Evolutionary conservation across 2,329 filamentous ascomycete genomes (phyloP).

Genomic region (Furcasterigmium sp.): DNA sequence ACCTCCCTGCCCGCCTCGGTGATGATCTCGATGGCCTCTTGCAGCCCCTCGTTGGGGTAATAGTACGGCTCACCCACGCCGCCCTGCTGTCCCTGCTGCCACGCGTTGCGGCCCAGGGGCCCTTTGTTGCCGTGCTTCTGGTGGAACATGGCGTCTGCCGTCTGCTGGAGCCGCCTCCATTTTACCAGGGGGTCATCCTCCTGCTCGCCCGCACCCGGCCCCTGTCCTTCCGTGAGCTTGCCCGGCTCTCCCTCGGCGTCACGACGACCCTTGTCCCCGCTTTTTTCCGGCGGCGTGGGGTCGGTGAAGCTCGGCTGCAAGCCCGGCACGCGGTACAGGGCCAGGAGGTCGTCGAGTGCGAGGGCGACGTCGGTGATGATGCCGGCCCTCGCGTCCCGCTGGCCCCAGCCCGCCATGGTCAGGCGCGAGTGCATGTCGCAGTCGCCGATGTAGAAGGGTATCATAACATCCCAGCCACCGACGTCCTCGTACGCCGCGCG

Average conservation of each 20-base stretch:
- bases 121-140: constrained; percentile 33
- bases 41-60: constrained; percentile 39
- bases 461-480: constrained; percentile 51
- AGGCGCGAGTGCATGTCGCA: constrained; percentile 49
- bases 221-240: too few relatives aligned
- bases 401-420: constrained; percentile 38
- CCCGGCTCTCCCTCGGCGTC: constrained; percentile 4
- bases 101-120: constrained; percentile 39
- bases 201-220: constrained; percentile 1
- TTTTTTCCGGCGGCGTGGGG: constrained; percentile 21
- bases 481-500: constrained; percentile 43
- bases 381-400: constrained; percentile 30
- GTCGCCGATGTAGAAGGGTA: constrained; percentile 54
- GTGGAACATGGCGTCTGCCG: constrained; percentile 29
- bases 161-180: constrained; percentile 11
- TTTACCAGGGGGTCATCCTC: constrained; percentile 4
- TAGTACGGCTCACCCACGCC: constrained; percentile 49
- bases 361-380: constrained; percentile 40
- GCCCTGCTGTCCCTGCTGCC: constrained; percentile 46
- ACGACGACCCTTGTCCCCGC: not conserved
- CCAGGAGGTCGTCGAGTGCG: constrained; percentile 37
- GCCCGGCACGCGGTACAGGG: constrained; percentile 36
- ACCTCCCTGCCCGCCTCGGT: constrained; percentile 39
- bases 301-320: constrained; percentile 28
- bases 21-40: constrained; percentile 34